Evolutionary conservation across 176 grass and related monocot species (phyloP).

Genomic region (Raddia guianensis): DNA sequence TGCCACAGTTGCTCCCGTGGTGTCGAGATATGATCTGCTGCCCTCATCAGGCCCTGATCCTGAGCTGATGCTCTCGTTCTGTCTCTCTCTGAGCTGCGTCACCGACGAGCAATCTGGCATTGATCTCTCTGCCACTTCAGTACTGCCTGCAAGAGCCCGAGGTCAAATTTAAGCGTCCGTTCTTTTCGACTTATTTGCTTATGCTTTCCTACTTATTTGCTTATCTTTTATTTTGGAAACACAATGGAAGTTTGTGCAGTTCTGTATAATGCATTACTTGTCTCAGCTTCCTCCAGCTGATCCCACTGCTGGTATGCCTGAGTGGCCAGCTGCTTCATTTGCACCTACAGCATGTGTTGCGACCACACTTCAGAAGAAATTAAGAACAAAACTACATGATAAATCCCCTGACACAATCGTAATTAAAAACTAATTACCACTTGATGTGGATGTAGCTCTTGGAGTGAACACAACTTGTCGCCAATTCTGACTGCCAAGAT

Average conservation of each 20-base stretch:
- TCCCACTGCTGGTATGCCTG: not conserved
- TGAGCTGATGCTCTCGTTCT: not conserved
- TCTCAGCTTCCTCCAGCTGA: not conserved
- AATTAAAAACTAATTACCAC: slow-evolving; percentile 12
- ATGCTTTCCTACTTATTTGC: no score
- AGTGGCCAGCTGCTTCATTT: not conserved
- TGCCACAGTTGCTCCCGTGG: not conserved
- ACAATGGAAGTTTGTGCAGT: no score
- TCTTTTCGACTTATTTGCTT: no score
- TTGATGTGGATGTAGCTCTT: not conserved
- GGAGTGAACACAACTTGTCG: not conserved
- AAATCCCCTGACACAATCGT: not conserved
- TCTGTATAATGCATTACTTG: not conserved
- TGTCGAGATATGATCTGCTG: not conserved
- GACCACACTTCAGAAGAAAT: not conserved
- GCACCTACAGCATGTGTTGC: not conserved
- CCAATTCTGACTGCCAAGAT: not conserved
- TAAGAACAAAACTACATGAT: not conserved
- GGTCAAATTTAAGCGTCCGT: not conserved
- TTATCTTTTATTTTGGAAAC: no score
- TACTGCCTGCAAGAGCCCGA: not conserved
- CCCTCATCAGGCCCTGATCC: not conserved
- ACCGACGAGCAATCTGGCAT: not conserved
- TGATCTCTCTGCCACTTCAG: not conserved
- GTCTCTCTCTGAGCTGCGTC: not conserved